Base-by-base conservation (phyloP, 345 rosid genomes). In the Cardamine occulta region DNA sequence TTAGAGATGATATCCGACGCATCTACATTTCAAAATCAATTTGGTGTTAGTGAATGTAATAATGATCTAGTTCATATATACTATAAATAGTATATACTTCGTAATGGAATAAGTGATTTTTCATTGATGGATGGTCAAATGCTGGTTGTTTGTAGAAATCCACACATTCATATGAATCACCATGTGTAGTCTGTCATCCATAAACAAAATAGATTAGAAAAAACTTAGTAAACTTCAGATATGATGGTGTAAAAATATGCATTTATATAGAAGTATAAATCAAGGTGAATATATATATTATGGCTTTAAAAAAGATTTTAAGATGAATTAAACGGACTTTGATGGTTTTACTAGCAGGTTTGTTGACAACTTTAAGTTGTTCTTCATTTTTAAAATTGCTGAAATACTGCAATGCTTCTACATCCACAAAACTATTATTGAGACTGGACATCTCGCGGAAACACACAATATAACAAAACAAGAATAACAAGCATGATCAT, bases 121-220 rank as follows among this genome's bases (percentile, higher is more conserved):
- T 63, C 15, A 24, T 15, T 13, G 9, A 42, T 2, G 53, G 15
- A 63, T 42, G 13, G 9, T 26, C 15, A 63, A 63, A 8, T 0
- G 53, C 53, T 24, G 68, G 53, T 63, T 42, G 68, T 15, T 24
- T 42, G 53, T 63, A 63, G 17, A 63, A 63, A 15, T 42, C 8
- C 1, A 63, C 53, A 15, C 53, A 42, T 24, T 1, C 23, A 5
- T 62, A 62, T 23, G 13, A 13, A 13, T 62, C 66, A 24, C 54
- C 54, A 8, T 49, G 54, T 8, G 5, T 40, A 7, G 66, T 62
- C 34, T 40, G 15, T 7, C 19, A 62, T 23, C 51, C 49, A 10
- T 6, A 37, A 21, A 39, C 3, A 13, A 21, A 21, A 13, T 13
- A 21, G 3, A 13, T 21, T 39, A 61, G 2, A 12, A 12, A 3